Percentiles rank a stretch among this genome's conserved stretches.
Conservation (phyloP, 75 land plant genomes). For the Sequoia sempervirens region DNA sequence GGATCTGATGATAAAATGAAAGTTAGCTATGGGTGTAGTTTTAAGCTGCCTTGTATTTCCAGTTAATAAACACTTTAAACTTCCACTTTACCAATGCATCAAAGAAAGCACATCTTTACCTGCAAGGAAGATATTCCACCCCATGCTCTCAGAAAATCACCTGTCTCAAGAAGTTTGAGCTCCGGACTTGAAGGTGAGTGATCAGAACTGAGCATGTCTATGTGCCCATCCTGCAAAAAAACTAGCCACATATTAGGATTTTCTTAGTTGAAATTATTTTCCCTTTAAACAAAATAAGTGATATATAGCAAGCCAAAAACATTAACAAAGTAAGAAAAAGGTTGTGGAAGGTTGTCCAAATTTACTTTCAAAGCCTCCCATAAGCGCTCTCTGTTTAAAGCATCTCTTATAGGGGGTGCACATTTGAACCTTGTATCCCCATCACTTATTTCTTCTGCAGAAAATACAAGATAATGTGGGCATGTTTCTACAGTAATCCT, state of each 20-base stretch:
- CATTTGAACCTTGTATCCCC: conserved; percentile 77
- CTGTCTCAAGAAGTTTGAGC: conserved; percentile 70
- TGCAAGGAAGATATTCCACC: conserved; percentile 98
- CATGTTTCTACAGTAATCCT: conserved; percentile 62
- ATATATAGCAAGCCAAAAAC: neutral
- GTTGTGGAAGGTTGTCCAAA: neutral
- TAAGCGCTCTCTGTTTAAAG: conserved; percentile 51
- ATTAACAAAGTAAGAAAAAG: neutral
- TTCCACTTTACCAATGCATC: neutral
- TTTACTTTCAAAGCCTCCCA: conserved; percentile 83
- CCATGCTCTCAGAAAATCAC: conserved; percentile 93
- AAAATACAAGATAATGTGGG: no score
- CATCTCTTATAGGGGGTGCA: conserved; percentile 88
- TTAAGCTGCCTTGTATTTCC: neutral
- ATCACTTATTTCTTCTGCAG: no score
- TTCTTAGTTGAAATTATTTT: neutral
- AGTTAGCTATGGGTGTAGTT: neutral
- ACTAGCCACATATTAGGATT: neutral
- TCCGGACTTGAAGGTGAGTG: conserved; percentile 87
- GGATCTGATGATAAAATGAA: neutral
- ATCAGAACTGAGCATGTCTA: conserved; percentile 94
- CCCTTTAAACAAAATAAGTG: neutral
- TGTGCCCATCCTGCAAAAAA: conserved; percentile 58
- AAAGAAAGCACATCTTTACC: conserved; percentile 26
- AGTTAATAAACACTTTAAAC: neutral